Conservation (phyloP, 345 rosid species). For the Geranium rotundifolium region DNA sequence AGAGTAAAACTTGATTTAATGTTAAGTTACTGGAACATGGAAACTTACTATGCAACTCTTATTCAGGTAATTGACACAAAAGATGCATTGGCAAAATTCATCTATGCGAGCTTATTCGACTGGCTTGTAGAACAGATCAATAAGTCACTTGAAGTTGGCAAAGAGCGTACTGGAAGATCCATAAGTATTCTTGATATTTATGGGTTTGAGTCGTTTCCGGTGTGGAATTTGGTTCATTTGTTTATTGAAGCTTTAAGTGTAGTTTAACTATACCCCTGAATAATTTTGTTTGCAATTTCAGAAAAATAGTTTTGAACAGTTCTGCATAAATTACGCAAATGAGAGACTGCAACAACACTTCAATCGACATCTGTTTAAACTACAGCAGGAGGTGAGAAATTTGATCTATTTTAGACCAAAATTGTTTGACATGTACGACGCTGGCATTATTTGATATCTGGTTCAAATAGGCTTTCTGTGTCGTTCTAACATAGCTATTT, state of each 20-base stretch:
- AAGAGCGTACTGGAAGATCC: slow-evolving; percentile 48
- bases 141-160: slow-evolving; percentile 52
- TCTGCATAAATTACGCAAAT: slow-evolving; percentile 95
- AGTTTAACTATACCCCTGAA: slow-evolving; percentile 6
- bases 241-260: slow-evolving; percentile 1
- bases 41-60: slow-evolving; percentile 5
- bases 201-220: slow-evolving; percentile 94
- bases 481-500: too few relatives aligned
- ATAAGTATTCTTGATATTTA: slow-evolving; percentile 87
- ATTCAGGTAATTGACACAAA: slow-evolving; percentile 69
- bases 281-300: slow-evolving; percentile 29
- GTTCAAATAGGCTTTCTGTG: too few relatives aligned
- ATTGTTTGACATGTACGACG: too few relatives aligned
- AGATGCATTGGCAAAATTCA: slow-evolving; percentile 91
- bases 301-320: slow-evolving; percentile 93
- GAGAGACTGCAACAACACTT: slow-evolving; percentile 98
- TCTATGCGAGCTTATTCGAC: slow-evolving; percentile 71
- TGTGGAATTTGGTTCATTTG: slow-evolving; percentile 12
- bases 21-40: not conserved
- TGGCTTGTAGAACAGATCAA: slow-evolving; percentile 88
- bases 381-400: slow-evolving; percentile 68
- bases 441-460: too few relatives aligned
- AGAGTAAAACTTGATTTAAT: too few relatives aligned
- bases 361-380: slow-evolving; percentile 77
- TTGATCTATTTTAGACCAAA: too few relatives aligned